Base-by-base conservation (phyloP, 768 basidiomycete species). In the Boletus coccyginus region DNA sequence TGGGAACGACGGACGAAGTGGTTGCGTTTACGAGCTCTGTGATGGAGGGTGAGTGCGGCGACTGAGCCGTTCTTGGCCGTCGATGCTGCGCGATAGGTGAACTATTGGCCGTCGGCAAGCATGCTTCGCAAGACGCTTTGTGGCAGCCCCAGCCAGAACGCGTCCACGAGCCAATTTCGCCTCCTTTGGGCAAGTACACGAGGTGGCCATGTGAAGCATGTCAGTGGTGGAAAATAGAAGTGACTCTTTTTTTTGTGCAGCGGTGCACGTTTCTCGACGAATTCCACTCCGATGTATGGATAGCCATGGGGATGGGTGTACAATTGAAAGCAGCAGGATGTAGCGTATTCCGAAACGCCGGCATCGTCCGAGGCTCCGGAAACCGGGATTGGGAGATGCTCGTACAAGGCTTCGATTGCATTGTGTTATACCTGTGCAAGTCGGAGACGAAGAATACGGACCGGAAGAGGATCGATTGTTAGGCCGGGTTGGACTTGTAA, bases 11-110 rank as follows among this genome's bases (percentile, higher is more conserved):
- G 5, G 57, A 49, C 11, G 59, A 60, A 32, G 57, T 44, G 14
- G 50, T 8, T 17, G 52, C 55, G 27, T 50, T 48, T 32, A 5
- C 40, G 40, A 33, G 46, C 7, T 71, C 77, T 42, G 46, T 62
- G 2, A 74, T 69, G 0, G 60, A 57, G 3, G 2, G 53, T 72
- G 48, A 78, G 79, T 80, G 63, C 64, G 59, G 47, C 46, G 1
- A 57, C 76, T 3, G 56, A 60, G 27, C 57, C 65, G 6, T 53
- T 78, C 7, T 66, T 58, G 10, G 53, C 56, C 2, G 53, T 48
- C 0, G 70, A 76, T 44, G 75, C 55, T 13, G 48, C 36, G 3
- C 52, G 52, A n/a, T 79, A 76, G 75, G 64, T 78, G 3, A 65
- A 64, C 11, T 78, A 78, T 52, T 78, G 77, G 77, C 68, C 55